Evolutionary conservation across 2,329 filamentous ascomycete genomes (phyloP), one percentile per base, ranked within the genome.

Genomic region (Claviceps maximensis): DNA sequence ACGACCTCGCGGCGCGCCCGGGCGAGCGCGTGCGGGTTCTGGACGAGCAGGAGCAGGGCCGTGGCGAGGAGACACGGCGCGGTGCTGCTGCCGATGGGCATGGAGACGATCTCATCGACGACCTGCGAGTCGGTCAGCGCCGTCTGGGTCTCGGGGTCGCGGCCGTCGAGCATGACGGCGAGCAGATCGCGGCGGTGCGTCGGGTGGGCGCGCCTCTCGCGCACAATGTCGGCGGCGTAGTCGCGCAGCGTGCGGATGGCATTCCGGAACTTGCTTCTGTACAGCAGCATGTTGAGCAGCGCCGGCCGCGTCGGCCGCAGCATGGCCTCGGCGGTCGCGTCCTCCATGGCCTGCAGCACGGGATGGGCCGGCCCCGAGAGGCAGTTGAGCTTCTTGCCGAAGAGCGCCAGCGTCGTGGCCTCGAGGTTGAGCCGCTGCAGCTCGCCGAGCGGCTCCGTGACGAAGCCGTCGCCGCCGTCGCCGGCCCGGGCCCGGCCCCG

Each of bases 71-170:
- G 66, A 54, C 71, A 73, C 2, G 74, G 74, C 3, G 74, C 71
- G 0, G 74, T 77, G 61, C 69, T 73, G 63, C 70, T 74, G 4
- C 76, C 79, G 50, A 82, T 81, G 42, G 84, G 75, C 71, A 87
- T 84, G 2, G 77, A 77, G 51, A 86, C 78, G 58, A 87, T 80
- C 63, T 87, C 83, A 64, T 86, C 80, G 48, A 84, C 74, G 49
- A 86, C 75, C 55, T 79, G 77, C 10, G 76, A 75, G 4, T 85
- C 77, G 4, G 68, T 74, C 57, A 87, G 70, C 2, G 67, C 67
- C 54, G 74, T 70, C 29, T 79, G 80, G 0, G 82, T 85, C 60
- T 83, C 74, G 0, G 79, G 76, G 57, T 87, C 84, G 42, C 71
- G 74, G 13, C 70, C 74, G 52, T 75, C 73, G 54, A 87, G 63